Evolutionary conservation across 306 rosid species (phyloP).

Genomic region (Malus asiatica): DNA sequence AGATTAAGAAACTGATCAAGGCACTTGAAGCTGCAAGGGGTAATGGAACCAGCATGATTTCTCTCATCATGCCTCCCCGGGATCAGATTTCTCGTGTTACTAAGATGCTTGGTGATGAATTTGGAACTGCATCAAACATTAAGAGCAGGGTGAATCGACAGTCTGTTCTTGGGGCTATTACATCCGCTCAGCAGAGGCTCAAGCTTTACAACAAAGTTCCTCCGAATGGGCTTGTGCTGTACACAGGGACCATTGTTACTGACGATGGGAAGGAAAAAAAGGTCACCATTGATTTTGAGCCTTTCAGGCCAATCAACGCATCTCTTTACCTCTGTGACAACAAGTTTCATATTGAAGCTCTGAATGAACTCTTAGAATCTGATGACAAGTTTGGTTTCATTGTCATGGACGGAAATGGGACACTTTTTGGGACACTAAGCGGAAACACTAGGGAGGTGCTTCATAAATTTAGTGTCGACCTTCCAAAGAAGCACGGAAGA

Average conservation of each 20-base stretch:
- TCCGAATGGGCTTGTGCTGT: constrained; percentile 80
- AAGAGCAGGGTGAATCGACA: constrained; percentile 87
- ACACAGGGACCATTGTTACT: constrained; percentile 78
- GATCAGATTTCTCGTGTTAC: constrained; percentile 88
- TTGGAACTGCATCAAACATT: constrained; percentile 90
- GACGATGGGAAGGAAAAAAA: constrained; percentile 93
- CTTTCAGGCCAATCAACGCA: constrained; percentile 79
- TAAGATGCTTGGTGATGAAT: constrained; percentile 93
- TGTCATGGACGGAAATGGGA: constrained; percentile 89
- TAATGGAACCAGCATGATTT: constrained; percentile 92
- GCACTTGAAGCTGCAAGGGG: constrained; percentile 87
- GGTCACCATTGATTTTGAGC: constrained; percentile 89
- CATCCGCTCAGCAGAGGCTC: constrained; percentile 84
- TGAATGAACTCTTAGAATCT: constrained; percentile 76
- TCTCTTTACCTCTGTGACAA: constrained; percentile 88
- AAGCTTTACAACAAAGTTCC: constrained; percentile 87
- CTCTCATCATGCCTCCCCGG: constrained; percentile 88
- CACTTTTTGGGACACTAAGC: constrained; percentile 81
- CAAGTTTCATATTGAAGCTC: constrained; percentile 85
- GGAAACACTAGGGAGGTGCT: constrained; percentile 89
- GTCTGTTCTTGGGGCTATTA: constrained; percentile 81
- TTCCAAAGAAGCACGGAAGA: constrained; percentile 87
- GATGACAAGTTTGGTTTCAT: constrained; percentile 91
- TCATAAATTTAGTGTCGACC: constrained; percentile 77
- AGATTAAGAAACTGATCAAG: constrained; percentile 82